Percentiles rank a stretch among this genome's conserved stretches.
Conservation (phyloP, 2,329 filamentous ascomycete species). For the Pseudocercospora pini-densiflorae region DNA sequence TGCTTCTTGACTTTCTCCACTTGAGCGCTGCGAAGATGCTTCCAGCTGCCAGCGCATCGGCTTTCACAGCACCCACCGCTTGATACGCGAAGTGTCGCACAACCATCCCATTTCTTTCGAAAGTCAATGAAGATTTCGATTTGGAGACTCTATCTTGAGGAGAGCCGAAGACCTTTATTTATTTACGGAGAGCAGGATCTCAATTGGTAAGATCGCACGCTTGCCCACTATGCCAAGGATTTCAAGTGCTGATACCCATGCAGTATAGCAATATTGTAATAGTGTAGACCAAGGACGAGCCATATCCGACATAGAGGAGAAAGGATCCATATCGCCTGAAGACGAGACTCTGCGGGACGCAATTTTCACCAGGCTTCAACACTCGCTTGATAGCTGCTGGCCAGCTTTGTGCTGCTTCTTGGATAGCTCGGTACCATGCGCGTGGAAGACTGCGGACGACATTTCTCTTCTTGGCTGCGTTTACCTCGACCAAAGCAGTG, state of each 20-base stretch:
- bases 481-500: background rate
- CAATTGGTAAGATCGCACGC: background rate
- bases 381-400: constrained; percentile 7
- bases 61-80: constrained; percentile 13
- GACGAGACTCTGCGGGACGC: no score
- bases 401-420: constrained; percentile 1
- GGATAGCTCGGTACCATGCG: constrained; percentile 3
- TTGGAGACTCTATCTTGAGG: background rate
- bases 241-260: background rate
- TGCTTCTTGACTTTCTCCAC: background rate
- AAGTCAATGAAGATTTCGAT: background rate
- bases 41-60: constrained; percentile 34
- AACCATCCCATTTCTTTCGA: constrained; percentile 3
- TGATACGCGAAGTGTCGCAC: constrained; percentile 2
- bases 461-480: background rate
- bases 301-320: background rate
- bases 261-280: background rate
- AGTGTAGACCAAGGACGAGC: background rate
- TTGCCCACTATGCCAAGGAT: background rate
- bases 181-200: background rate
- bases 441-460: background rate
- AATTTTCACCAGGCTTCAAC: background rate
- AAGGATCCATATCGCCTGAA: no score
- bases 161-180: background rate
- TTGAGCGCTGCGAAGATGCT: constrained; percentile 8